A percentile compares a stretch with the other conserved stretches of the same genome.
These are phyloP conservation scores for Thermochaetoides thermophila DNA, from an alignment of 495 filamentous ascomycete genomes.

Conservation along the genomic window DNA sequence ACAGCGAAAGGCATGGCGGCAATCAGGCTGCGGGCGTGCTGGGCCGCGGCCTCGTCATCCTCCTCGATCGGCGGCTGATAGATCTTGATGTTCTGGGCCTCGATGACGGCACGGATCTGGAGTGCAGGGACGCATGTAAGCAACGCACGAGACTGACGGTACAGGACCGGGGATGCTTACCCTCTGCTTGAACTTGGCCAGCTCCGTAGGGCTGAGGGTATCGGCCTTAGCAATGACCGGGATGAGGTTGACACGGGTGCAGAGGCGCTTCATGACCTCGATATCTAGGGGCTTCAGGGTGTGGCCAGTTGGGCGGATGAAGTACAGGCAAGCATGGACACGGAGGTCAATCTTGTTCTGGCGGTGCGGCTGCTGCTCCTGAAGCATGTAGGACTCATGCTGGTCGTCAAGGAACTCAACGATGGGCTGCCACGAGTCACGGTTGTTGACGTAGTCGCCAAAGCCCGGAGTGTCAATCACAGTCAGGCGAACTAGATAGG, in stretches of 20 bases:
- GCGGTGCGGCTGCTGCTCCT: slow-evolving; percentile 97
- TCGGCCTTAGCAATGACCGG: slow-evolving; percentile 97
- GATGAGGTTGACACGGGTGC: slow-evolving; percentile 94
- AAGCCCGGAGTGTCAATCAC: slow-evolving; percentile 98
- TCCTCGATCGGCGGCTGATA: slow-evolving; percentile 95
- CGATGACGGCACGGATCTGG: slow-evolving; percentile 85
- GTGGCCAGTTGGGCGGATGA: slow-evolving; percentile 96
- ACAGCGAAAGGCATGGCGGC: slow-evolving; percentile 97
- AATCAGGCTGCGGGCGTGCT: slow-evolving; percentile 87
- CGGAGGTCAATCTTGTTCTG: slow-evolving; percentile 98
- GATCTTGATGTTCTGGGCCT: slow-evolving; percentile 98
- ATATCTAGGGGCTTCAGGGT: slow-evolving; percentile 97
- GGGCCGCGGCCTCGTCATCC: slow-evolving; percentile 88
- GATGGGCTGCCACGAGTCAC: slow-evolving; percentile 98
- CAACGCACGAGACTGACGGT: not conserved
- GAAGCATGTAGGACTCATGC: slow-evolving; percentile 99
- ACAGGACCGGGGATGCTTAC: slow-evolving; percentile 43
- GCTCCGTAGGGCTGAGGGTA: slow-evolving; percentile 81
- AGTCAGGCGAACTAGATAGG: slow-evolving; percentile 75
- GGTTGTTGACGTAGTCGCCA: slow-evolving; percentile 99
- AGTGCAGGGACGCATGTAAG: not conserved
- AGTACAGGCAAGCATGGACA: slow-evolving; percentile 96
- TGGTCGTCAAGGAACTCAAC: slow-evolving; percentile 99
- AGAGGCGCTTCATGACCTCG: slow-evolving; percentile 98
- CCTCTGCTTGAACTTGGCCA: slow-evolving; percentile 84